These are phyloP conservation scores for Puccinia horiana DNA, from an alignment of 1,284 basidiomycete genomes.

Conservation along the genomic window DNA sequence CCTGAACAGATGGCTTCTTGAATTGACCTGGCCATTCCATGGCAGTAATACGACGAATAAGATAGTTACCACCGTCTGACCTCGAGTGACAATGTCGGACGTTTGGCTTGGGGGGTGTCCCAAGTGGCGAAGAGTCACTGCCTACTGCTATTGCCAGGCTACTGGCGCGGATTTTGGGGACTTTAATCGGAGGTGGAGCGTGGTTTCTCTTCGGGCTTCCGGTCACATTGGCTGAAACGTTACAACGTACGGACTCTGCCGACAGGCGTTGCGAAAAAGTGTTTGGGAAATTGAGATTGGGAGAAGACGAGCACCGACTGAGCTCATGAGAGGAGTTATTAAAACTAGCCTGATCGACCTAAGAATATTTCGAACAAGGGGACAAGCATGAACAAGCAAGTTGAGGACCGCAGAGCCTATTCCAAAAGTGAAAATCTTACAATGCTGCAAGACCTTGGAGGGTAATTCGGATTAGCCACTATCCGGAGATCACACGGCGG, in stretches of 20 bases:
- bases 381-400: neutral
- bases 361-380: neutral
- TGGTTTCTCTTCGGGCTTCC: conserved; percentile 17
- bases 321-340: conserved; percentile 11
- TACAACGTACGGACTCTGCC: neutral
- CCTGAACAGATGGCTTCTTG: neutral
- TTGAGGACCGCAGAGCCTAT: neutral
- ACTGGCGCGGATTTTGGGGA: conserved; percentile 38
- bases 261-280: conserved; percentile 34
- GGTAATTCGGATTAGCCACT: neutral
- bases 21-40: conserved; percentile 1
- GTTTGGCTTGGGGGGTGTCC: neutral
- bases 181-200: conserved; percentile 39
- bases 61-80: conserved; percentile 4
- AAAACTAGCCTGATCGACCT: neutral
- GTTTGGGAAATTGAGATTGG: conserved; percentile 20
- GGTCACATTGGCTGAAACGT: neutral
- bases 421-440: neutral
- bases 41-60: neutral
- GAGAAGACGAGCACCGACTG: conserved; percentile 11
- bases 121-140: conserved; percentile 8
- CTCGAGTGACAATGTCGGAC: neutral
- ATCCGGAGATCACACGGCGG: conserved; percentile 9
- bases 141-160: conserved; percentile 21
- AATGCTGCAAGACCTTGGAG: conserved; percentile 1